These are phyloP conservation scores for Zygosaccharomyces gambellarensis DNA, from an alignment of 805 yeast genomes.

Conservation along the genomic window DNA sequence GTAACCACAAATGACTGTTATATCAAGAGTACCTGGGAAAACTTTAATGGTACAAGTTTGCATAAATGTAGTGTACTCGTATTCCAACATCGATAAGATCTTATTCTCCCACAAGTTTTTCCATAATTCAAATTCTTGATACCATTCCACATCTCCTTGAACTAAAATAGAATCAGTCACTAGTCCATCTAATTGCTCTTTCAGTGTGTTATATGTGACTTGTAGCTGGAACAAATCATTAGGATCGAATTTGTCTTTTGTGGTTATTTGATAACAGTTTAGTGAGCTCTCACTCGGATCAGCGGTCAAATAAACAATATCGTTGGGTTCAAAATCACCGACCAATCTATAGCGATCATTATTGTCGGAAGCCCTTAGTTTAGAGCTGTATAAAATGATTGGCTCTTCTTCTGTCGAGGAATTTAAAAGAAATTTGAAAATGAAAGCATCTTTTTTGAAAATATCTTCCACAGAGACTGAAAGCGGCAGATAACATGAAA, in stretches of 20 bases:
- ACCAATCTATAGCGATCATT: slow-evolving; percentile 15
- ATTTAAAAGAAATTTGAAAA: slow-evolving; percentile 29
- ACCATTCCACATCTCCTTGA: slow-evolving; percentile 28
- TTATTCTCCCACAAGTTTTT: slow-evolving; percentile 24
- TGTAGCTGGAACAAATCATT: slow-evolving; percentile 22
- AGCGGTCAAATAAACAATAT: slow-evolving; percentile 18
- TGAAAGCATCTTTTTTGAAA: slow-evolving; percentile 24
- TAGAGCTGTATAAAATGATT: slow-evolving; percentile 20
- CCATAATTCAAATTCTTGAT: slow-evolving; percentile 22
- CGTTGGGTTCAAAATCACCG: slow-evolving; percentile 20
- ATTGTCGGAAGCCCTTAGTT: slow-evolving; percentile 9
- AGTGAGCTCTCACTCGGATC: slow-evolving; percentile 22
- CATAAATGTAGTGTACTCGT: slow-evolving; percentile 22
- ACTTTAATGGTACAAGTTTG: slow-evolving; percentile 12
- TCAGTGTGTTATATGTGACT: slow-evolving; percentile 24
- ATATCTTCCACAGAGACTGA: slow-evolving; percentile 35
- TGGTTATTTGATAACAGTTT: slow-evolving; percentile 24
- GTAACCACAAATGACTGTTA: slow-evolving; percentile 1
- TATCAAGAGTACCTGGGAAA: slow-evolving; percentile 1
- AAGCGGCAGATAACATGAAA: slow-evolving; percentile 25
- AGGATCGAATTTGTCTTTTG: slow-evolving; percentile 15
- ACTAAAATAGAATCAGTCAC: slow-evolving; percentile 27
- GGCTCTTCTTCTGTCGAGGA: slow-evolving; percentile 26
- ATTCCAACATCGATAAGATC: slow-evolving; percentile 21
- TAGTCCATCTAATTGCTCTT: slow-evolving; percentile 26